Percentiles rank a stretch among this genome's conserved stretches.
phyloP scores from a whole-genome alignment of 2,329 filamentous ascomycete genomes.

The Diaporthe longicolla region DNA sequence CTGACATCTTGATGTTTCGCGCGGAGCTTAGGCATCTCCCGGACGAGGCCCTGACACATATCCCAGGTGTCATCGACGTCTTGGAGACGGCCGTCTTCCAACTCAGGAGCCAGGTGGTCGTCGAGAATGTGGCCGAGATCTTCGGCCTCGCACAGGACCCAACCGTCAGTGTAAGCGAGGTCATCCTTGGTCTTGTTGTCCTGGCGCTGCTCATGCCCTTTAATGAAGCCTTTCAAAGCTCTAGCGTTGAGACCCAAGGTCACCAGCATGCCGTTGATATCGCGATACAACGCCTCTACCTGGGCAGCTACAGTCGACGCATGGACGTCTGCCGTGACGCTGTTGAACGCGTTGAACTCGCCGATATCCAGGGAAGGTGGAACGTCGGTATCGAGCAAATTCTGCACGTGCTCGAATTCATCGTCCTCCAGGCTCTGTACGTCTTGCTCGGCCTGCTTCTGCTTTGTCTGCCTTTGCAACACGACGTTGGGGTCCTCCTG shows the following conservation, averaged over 20 bases:
- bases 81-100: slow-evolving; percentile 78
- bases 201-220: slow-evolving; percentile 73
- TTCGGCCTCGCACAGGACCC: slow-evolving; percentile 82
- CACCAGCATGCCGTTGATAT: slow-evolving; percentile 95
- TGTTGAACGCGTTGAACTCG: slow-evolving; percentile 76
- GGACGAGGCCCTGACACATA: slow-evolving; percentile 75
- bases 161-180: slow-evolving; percentile 77
- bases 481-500: slow-evolving; percentile 63
- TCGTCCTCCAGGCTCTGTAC: slow-evolving; percentile 73
- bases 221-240: slow-evolving; percentile 75
- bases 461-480: slow-evolving; percentile 66
- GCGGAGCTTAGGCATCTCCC: slow-evolving; percentile 79
- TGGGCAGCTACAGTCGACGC: slow-evolving; percentile 71
- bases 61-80: slow-evolving; percentile 78
- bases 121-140: slow-evolving; percentile 77
- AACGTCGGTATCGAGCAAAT: slow-evolving; percentile 72
- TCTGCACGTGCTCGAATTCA: slow-evolving; percentile 80
- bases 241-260: slow-evolving; percentile 87
- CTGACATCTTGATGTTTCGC: slow-evolving; percentile 84
- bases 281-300: slow-evolving; percentile 78
- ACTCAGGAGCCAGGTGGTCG: slow-evolving; percentile 71
- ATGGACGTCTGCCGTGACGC: slow-evolving; percentile 65
- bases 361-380: slow-evolving; percentile 74
- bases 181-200: slow-evolving; percentile 74
- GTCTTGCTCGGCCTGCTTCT: slow-evolving; percentile 70